Percentiles rank a stretch among this genome's conserved stretches.
Evolutionary conservation across 1,139 yeast genomes (phyloP).

Genomic region (Pichia sp.): DNA sequence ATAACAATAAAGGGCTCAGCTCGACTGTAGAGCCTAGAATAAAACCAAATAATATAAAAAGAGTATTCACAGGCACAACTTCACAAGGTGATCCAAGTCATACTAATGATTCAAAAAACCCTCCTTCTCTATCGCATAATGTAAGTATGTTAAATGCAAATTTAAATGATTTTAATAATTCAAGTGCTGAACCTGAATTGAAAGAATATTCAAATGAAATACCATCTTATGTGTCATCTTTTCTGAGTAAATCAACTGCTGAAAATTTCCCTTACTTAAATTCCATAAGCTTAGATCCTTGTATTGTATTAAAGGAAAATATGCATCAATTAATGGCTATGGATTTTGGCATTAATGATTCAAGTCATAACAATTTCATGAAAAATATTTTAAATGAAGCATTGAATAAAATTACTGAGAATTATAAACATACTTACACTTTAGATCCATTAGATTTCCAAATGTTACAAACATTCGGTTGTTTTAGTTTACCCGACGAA

Average conservation of each 20-base stretch:
- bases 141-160: slow-evolving; percentile 6
- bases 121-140: background rate
- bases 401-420: slow-evolving; percentile 28
- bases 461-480: slow-evolving; percentile 61
- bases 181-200: slow-evolving; percentile 3
- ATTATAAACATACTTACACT: slow-evolving; percentile 29
- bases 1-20: background rate
- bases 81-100: background rate
- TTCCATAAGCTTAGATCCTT: slow-evolving; percentile 17
- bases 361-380: slow-evolving; percentile 13
- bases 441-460: slow-evolving; percentile 45
- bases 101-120: background rate
- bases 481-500: slow-evolving; percentile 60
- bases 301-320: slow-evolving; percentile 19
- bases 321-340: slow-evolving; percentile 14
- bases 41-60: background rate
- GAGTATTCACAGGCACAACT: background rate
- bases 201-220: slow-evolving; percentile 4
- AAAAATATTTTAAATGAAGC: slow-evolving; percentile 21
- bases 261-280: slow-evolving; percentile 16
- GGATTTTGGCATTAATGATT: slow-evolving; percentile 13
- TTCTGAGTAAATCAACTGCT: slow-evolving; percentile 16
- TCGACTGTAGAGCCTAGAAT: too few species aligned
- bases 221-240: slow-evolving; percentile 11
- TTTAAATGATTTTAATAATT: slow-evolving; percentile 9